These are phyloP conservation scores for Colletotrichum gigasporum DNA, from an alignment of 2,329 filamentous ascomycete species.

Conservation along the genomic window DNA sequence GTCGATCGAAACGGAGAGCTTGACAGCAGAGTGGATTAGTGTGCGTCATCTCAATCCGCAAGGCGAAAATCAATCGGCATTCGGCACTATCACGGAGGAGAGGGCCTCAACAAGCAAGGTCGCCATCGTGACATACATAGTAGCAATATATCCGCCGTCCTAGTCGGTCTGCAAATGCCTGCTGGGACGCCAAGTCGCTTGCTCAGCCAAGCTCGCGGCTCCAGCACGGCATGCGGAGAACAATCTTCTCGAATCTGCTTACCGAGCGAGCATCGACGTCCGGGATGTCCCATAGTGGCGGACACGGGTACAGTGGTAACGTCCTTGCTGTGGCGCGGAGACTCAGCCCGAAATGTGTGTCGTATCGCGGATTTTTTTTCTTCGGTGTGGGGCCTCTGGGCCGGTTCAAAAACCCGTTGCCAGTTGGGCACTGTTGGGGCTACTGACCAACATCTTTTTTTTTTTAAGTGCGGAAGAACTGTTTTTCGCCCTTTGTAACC, in stretches of 20 bases:
- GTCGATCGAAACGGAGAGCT: too few relatives aligned
- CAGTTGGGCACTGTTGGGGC: neutral
- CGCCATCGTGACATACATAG: too few relatives aligned
- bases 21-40: neutral
- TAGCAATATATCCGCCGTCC: neutral
- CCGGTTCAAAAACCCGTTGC: neutral
- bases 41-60: too few relatives aligned
- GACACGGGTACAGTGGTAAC: neutral
- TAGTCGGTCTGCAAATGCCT: neutral
- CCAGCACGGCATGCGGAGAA: neutral
- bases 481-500: neutral
- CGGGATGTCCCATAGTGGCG: neutral
- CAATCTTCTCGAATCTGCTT: neutral
- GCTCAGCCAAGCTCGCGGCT: neutral
- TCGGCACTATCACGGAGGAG: neutral
- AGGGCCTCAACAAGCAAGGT: neutral
- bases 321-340: neutral
- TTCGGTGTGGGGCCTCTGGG: neutral
- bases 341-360: neutral
- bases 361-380: neutral
- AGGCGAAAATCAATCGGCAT: too few relatives aligned
- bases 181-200: neutral
- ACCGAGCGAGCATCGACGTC: neutral
- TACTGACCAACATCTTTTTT: too few relatives aligned
- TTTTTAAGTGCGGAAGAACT: neutral